phyloP scores from a whole-genome alignment of 768 basidiomycete species.

The Suillus subluteus region DNA sequence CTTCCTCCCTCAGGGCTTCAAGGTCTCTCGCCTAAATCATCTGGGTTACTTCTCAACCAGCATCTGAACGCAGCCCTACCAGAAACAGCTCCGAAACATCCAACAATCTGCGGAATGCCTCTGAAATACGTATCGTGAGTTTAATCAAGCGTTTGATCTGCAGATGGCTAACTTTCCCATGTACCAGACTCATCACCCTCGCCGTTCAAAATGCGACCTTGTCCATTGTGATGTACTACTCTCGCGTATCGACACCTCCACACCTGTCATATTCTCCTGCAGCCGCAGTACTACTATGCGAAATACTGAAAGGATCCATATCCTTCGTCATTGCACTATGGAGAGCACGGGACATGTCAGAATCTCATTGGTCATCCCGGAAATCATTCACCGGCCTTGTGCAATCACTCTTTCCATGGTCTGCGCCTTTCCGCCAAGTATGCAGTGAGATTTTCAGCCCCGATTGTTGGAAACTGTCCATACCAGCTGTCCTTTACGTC shows the following conservation, averaged over 20 bases:
- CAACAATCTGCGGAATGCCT: constrained; percentile 70
- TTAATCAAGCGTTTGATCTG: constrained; percentile 12
- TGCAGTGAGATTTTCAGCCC: constrained; percentile 79
- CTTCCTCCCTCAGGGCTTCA: constrained; percentile 50
- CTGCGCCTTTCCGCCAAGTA: constrained; percentile 55
- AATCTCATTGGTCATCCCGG: constrained; percentile 45
- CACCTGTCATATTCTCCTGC: constrained; percentile 90
- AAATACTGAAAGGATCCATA: constrained; percentile 91
- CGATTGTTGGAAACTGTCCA: constrained; percentile 98
- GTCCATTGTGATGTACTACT: constrained; percentile 98
- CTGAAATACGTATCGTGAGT: constrained; percentile 84
- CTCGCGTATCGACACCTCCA: constrained; percentile 83
- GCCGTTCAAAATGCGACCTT: constrained; percentile 95
- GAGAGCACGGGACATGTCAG: constrained; percentile 47
- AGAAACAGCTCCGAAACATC: constrained; percentile 35
- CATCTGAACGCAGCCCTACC: constrained; percentile 37
- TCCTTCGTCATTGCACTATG: constrained; percentile 85
- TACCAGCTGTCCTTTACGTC: constrained; percentile 93
- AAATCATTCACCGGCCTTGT: constrained; percentile 43
- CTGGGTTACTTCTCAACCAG: constrained; percentile 39
- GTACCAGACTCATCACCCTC: constrained; percentile 67
- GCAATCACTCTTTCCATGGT: constrained; percentile 46
- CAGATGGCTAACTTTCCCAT: constrained; percentile 14
- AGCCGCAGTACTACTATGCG: constrained; percentile 91
- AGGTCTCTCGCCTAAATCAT: constrained; percentile 44